Conservation (phyloP, 371 early-diverging fungal species). For the Mucor sp. region DNA sequence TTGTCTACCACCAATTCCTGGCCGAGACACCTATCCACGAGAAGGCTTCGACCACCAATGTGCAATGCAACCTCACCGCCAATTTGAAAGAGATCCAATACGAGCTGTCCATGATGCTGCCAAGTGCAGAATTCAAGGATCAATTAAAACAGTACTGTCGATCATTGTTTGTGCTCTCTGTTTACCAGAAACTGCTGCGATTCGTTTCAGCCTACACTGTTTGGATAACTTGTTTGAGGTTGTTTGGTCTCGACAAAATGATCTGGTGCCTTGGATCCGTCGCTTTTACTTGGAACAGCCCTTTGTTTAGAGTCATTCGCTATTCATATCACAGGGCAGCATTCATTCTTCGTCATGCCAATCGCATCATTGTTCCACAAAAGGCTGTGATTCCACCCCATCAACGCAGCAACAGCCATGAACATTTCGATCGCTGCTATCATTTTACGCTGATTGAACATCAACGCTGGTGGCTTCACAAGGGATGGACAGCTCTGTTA, state of each 20-base stretch:
- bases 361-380: not conserved
- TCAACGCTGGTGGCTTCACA: slow-evolving; percentile 27
- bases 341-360: slow-evolving; percentile 2
- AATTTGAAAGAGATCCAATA: slow-evolving; percentile 13
- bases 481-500: slow-evolving; percentile 10
- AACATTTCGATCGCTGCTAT: slow-evolving; percentile 11
- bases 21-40: not conserved
- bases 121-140: slow-evolving; percentile 6
- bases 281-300: slow-evolving; percentile 13
- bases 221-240: not conserved
- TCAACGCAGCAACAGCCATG: not conserved
- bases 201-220: not conserved
- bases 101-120: slow-evolving; percentile 3
- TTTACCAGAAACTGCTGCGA: not conserved
- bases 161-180: slow-evolving; percentile 5
- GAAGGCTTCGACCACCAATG: not conserved
- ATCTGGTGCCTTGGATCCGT: slow-evolving; percentile 16
- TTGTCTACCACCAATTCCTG: not conserved
- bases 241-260: not conserved
- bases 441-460: slow-evolving; percentile 23
- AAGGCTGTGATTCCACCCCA: not conserved
- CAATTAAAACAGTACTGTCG: slow-evolving; percentile 1
- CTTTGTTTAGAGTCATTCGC: slow-evolving; percentile 12
- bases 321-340: slow-evolving; percentile 13
- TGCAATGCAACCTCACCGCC: not conserved